Percentiles rank a stretch among this genome's conserved stretches.
Evolutionary conservation across 768 basidiomycete genomes (phyloP).

Genomic region (Amanita rubescens): DNA sequence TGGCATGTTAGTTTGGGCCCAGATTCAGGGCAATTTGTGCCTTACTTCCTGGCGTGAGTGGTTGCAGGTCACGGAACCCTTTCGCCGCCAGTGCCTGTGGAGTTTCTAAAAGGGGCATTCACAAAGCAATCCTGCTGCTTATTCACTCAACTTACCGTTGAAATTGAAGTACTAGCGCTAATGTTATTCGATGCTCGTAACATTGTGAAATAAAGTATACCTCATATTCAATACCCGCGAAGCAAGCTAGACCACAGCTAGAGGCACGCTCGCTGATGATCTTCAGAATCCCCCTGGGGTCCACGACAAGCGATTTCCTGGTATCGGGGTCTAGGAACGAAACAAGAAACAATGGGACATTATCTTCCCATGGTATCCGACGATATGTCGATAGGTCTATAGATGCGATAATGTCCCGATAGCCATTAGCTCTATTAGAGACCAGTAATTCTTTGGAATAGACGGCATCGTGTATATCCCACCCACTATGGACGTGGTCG

Average conservation of each 20-base stretch:
- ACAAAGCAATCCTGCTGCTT: not conserved
- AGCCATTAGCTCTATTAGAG: slow-evolving; percentile 89
- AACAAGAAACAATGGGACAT: slow-evolving; percentile 90
- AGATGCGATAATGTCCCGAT: slow-evolving; percentile 77
- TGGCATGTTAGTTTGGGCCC: slow-evolving; percentile 2
- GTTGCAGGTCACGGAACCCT: slow-evolving; percentile 62
- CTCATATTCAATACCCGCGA: slow-evolving; percentile 93
- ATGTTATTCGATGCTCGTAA: slow-evolving; percentile 8
- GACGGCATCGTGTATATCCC: slow-evolving; percentile 87
- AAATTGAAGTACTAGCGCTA: slow-evolving; percentile 75
- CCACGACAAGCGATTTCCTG: slow-evolving; percentile 64
- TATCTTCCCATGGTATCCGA: slow-evolving; percentile 85
- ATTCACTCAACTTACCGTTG: slow-evolving; percentile 45
- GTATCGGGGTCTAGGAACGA: slow-evolving; percentile 88
- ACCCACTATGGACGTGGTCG: slow-evolving; percentile 44
- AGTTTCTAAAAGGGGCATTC: slow-evolving; percentile 53
- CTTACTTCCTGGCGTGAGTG: slow-evolving; percentile 91
- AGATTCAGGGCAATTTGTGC: slow-evolving; percentile 8
- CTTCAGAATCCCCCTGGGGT: slow-evolving; percentile 79
- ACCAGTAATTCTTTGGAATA: slow-evolving; percentile 84
- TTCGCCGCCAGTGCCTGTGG: slow-evolving; percentile 70
- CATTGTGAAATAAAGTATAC: slow-evolving; percentile 26
- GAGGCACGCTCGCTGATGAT: slow-evolving; percentile 45
- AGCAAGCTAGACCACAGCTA: slow-evolving; percentile 48
- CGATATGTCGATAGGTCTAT: slow-evolving; percentile 88